Conservation (phyloP, 495 filamentous ascomycete genomes). For the Penicillium manginii region DNA sequence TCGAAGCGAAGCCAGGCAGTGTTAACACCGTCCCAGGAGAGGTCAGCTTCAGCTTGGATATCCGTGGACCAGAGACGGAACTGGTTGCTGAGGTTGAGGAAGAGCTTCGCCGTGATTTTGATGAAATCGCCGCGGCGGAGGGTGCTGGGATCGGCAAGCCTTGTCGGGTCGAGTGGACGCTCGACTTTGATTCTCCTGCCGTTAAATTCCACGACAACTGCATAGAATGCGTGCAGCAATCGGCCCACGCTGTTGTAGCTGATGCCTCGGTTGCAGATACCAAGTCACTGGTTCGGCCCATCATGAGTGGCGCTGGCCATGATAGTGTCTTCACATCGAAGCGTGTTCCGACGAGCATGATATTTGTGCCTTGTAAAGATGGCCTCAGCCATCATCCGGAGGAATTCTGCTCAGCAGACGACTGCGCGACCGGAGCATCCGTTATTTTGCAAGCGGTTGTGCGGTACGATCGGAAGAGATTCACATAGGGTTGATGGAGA, state of each 20-base stretch:
- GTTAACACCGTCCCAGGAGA: slow-evolving; percentile 77
- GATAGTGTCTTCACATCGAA: slow-evolving; percentile 67
- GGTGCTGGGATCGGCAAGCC: slow-evolving; percentile 54
- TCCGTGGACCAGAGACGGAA: slow-evolving; percentile 64
- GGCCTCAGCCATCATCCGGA: slow-evolving; percentile 67
- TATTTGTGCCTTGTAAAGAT: slow-evolving; percentile 68
- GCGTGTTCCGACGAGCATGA: slow-evolving; percentile 65
- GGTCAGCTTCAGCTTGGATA: slow-evolving; percentile 73
- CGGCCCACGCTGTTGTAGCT: slow-evolving; percentile 57
- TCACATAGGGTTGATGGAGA: slow-evolving; percentile 15
- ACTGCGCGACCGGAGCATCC: slow-evolving; percentile 65
- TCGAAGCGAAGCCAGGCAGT: slow-evolving; percentile 66
- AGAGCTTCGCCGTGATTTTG: slow-evolving; percentile 58
- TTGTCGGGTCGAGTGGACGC: slow-evolving; percentile 59
- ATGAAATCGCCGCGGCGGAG: slow-evolving; percentile 57
- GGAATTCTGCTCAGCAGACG: slow-evolving; percentile 62
- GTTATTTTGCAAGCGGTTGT: slow-evolving; percentile 64
- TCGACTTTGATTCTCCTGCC: slow-evolving; percentile 67
- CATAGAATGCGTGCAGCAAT: slow-evolving; percentile 65
- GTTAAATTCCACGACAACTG: slow-evolving; percentile 72
- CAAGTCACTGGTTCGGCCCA: slow-evolving; percentile 46
- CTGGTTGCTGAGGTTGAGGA: slow-evolving; percentile 60
- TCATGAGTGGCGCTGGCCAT: slow-evolving; percentile 64
- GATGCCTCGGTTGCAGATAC: slow-evolving; percentile 49
- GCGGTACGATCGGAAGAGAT: slow-evolving; percentile 58